Evolutionary conservation across 768 basidiomycete species (phyloP).

Genomic region (Russula abietina): DNA sequence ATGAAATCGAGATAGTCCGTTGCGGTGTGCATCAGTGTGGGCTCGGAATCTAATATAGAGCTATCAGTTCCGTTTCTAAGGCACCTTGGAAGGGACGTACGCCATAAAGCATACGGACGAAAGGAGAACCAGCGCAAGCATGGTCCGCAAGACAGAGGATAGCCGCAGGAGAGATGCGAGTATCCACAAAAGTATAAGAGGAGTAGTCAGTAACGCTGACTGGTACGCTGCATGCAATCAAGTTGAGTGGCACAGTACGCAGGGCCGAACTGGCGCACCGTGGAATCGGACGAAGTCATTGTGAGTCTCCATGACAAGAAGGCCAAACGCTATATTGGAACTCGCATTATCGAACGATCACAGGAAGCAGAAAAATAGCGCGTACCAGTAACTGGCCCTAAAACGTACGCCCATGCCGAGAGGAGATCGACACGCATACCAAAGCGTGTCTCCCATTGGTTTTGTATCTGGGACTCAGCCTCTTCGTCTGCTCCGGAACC

Average conservation of each 20-base stretch:
- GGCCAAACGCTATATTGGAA: constrained; percentile 51
- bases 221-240: constrained; percentile 55
- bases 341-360: constrained; percentile 50
- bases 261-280: constrained; percentile 39
- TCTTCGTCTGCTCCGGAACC: constrained; percentile 36
- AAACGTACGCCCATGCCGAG: constrained; percentile 56
- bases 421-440: constrained; percentile 62
- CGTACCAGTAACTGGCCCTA: constrained; percentile 71
- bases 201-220: constrained; percentile 64
- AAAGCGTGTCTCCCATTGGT: constrained; percentile 66
- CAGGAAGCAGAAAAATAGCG: constrained; percentile 44
- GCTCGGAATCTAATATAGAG: constrained; percentile 39
- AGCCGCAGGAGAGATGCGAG: constrained; percentile 49
- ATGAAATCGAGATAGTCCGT: constrained; percentile 50
- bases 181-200: constrained; percentile 52
- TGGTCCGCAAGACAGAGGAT: constrained; percentile 45
- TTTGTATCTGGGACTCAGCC: constrained; percentile 37
- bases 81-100: constrained; percentile 36
- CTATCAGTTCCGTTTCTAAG: not conserved
- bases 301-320: constrained; percentile 69
- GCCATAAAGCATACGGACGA: constrained; percentile 46
- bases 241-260: constrained; percentile 10
- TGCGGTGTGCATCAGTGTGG: constrained; percentile 47
- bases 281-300: constrained; percentile 77
- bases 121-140: constrained; percentile 44